Evolutionary conservation across 805 yeast species (phyloP).

Genomic region (Lipomyces chichibuensis): DNA sequence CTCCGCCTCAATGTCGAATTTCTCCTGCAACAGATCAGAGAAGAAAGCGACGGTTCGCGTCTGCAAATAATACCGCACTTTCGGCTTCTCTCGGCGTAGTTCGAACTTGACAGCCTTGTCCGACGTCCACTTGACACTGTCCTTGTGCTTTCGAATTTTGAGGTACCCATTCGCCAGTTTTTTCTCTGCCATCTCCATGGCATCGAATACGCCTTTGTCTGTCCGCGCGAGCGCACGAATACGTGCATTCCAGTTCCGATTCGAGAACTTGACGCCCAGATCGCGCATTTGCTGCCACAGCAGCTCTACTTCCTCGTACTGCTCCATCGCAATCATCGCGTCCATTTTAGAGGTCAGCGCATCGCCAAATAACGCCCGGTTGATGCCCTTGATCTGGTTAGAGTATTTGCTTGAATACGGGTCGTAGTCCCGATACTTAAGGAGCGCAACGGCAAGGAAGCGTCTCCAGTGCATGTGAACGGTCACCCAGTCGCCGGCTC

Average conservation of each 20-base stretch:
- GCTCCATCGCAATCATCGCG: constrained; percentile 4
- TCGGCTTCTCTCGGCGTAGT: not conserved
- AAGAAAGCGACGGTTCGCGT: not conserved
- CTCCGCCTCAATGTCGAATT: not conserved
- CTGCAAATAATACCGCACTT: not conserved
- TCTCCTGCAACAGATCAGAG: constrained; percentile 1
- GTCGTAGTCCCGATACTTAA: constrained; percentile 8
- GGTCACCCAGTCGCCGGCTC: constrained; percentile 10
- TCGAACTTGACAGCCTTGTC: not conserved
- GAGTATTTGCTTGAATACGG: constrained; percentile 3
- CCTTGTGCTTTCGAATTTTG: constrained; percentile 1
- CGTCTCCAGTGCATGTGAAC: constrained; percentile 18
- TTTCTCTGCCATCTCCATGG: not conserved
- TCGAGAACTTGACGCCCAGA: constrained; percentile 8
- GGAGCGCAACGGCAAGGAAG: constrained; percentile 1
- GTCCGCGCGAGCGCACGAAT: constrained; percentile 11
- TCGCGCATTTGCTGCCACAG: constrained; percentile 8
- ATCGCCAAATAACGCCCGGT: not conserved
- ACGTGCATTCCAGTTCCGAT: constrained; percentile 16
- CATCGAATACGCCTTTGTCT: not conserved
- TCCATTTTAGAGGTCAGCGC: constrained; percentile 17
- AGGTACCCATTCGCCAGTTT: constrained; percentile 5
- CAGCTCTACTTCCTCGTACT: constrained; percentile 5
- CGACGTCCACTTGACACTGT: not conserved
- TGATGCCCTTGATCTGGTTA: constrained; percentile 3